phyloP scores from a whole-genome alignment of 371 early-diverging fungal species.

The Umbelopsis sp. region DNA sequence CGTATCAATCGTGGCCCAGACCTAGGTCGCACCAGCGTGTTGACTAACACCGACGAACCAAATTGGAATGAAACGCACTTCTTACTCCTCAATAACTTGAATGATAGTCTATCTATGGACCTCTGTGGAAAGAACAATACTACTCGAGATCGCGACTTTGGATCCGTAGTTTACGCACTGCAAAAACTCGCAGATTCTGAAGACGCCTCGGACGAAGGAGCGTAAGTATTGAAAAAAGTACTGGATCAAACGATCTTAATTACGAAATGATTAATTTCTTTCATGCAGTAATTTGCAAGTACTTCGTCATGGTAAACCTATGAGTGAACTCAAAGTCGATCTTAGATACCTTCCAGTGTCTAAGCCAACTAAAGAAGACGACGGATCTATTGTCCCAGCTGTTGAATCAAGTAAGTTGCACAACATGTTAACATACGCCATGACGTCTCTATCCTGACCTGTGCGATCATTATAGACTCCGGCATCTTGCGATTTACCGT shows the following conservation, averaged over 20 bases:
- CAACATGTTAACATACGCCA: neutral
- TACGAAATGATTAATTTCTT: neutral
- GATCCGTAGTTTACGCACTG: slow-evolving; percentile 53
- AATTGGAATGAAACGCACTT: slow-evolving; percentile 65
- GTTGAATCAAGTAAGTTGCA: slow-evolving; percentile 58
- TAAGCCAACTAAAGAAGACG: slow-evolving; percentile 48
- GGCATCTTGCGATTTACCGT: slow-evolving; percentile 58
- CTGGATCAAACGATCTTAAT: neutral
- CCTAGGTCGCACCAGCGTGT: slow-evolving; percentile 62
- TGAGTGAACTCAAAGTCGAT: slow-evolving; percentile 56
- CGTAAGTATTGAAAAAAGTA: slow-evolving; percentile 25
- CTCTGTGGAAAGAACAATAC: slow-evolving; percentile 29
- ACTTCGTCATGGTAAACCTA: slow-evolving; percentile 52
- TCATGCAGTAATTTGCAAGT: slow-evolving; percentile 35
- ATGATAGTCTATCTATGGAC: slow-evolving; percentile 51
- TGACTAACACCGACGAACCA: slow-evolving; percentile 60
- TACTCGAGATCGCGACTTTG: slow-evolving; percentile 41
- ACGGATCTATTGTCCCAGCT: slow-evolving; percentile 52
- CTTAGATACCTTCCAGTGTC: slow-evolving; percentile 66
- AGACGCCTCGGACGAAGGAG: slow-evolving; percentile 39
- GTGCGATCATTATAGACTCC: slow-evolving; percentile 32
- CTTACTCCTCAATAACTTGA: slow-evolving; percentile 57
- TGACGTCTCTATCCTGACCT: neutral
- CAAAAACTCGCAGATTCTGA: slow-evolving; percentile 53
- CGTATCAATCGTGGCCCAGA: slow-evolving; percentile 74